A percentile compares a stretch with the other conserved stretches of the same genome.
phyloP scores from a whole-genome alignment of 2,329 filamentous ascomycete genomes.

The Graphium sp. region DNA sequence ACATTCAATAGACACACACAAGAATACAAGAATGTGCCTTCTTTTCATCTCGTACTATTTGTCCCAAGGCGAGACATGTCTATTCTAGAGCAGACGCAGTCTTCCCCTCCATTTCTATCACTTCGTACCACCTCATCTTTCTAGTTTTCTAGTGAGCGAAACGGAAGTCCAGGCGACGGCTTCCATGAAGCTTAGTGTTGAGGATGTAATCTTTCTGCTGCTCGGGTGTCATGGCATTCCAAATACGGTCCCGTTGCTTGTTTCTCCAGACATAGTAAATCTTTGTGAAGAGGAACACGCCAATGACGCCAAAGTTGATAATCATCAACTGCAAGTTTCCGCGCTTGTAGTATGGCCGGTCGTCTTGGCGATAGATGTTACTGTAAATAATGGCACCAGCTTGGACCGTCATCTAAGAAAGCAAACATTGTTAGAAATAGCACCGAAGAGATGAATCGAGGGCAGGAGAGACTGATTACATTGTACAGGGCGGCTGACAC shows the following conservation, averaged over 20 bases:
- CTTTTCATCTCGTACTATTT: too few species aligned
- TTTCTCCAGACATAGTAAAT: constrained; percentile 34
- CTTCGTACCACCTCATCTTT: too few species aligned
- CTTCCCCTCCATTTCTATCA: too few species aligned
- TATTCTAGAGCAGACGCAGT: too few species aligned
- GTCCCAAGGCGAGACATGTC: too few species aligned
- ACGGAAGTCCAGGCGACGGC: constrained; percentile 23
- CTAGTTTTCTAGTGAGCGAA: constrained; percentile 24
- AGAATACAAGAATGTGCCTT: too few species aligned
- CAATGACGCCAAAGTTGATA: constrained; percentile 27
- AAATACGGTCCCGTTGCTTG: constrained; percentile 20
- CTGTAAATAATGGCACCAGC: constrained; percentile 13
- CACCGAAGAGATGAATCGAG: too few species aligned
- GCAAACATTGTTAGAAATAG: too few species aligned
- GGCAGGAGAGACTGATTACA: too few species aligned
- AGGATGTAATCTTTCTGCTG: constrained; percentile 14
- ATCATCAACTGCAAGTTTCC: constrained; percentile 33
- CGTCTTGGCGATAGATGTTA: constrained; percentile 24
- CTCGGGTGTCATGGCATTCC: constrained; percentile 28
- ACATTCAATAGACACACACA: too few species aligned
- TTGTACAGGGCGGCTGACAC: constrained; percentile 42
- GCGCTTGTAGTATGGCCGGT: constrained; percentile 14
- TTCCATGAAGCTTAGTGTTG: constrained; percentile 24
- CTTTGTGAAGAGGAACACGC: constrained; percentile 30
- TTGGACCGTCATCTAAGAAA: constrained; percentile 22